Conservation (phyloP, 139 green algal genomes). For the Picochlorum sp. region DNA sequence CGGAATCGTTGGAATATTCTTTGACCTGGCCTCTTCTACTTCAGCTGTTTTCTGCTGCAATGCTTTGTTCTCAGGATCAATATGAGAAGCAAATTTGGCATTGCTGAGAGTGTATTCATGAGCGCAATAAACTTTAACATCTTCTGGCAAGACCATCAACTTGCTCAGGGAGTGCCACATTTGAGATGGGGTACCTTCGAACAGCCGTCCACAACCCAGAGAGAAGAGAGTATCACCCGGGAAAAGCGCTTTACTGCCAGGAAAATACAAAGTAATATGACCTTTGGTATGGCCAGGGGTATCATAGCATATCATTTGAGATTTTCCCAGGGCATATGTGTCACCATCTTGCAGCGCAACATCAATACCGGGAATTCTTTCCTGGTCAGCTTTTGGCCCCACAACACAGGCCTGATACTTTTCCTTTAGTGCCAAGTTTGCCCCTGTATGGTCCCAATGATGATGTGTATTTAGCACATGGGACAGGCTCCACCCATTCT, state of each 20-base stretch:
- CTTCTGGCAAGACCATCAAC: conserved; percentile 48
- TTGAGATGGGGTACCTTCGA: conserved; percentile 66
- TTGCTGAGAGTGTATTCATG: conserved; percentile 64
- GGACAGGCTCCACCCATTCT: conserved; percentile 38
- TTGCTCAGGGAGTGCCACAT: conserved; percentile 80
- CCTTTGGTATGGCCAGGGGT: conserved; percentile 82
- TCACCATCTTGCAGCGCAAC: conserved; percentile 50
- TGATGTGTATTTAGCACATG: conserved; percentile 80
- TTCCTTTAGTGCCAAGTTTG: conserved; percentile 28
- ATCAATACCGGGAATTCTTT: conserved; percentile 79
- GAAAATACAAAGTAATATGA: conserved; percentile 69
- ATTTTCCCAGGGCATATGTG: conserved; percentile 33
- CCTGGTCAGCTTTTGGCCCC: conserved; percentile 42
- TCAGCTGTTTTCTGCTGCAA: conserved; percentile 36
- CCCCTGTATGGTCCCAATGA: conserved; percentile 32
- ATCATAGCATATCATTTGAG: conserved; percentile 52
- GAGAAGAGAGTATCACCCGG: conserved; percentile 86
- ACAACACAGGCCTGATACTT: conserved; percentile 32
- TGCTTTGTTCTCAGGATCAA: conserved; percentile 54
- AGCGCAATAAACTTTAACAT: conserved; percentile 69
- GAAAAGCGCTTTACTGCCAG: conserved; percentile 10
- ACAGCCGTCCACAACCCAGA: conserved; percentile 80
- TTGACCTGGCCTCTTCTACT: conserved; percentile 31
- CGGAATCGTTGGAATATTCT: conserved; percentile 66
- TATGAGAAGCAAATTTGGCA: conserved; percentile 49